Evolutionary conservation across 2,329 filamentous ascomycete genomes (phyloP).

Genomic region (Cladosporium sp.): DNA sequence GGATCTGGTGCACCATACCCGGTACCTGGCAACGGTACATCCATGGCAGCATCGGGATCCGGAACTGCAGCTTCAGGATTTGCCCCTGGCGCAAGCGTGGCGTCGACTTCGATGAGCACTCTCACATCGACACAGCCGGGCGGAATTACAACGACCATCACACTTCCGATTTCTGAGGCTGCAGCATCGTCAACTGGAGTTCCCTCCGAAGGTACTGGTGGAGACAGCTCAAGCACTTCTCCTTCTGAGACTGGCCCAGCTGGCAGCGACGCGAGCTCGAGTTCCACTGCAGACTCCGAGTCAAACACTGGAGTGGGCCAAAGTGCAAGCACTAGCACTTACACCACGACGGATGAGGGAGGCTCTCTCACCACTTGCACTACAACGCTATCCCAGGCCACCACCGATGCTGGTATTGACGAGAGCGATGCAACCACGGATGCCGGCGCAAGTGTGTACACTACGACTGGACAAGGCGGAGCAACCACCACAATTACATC

Average conservation of each 20-base stretch:
- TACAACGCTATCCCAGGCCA: background rate
- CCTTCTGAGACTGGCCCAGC: background rate
- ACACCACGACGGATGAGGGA: background rate
- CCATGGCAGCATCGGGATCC: constrained; percentile 2
- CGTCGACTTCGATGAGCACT: background rate
- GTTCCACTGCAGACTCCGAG: background rate
- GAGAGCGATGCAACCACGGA: background rate
- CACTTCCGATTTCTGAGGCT: background rate
- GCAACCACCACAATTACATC: background rate
- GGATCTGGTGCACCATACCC: constrained; percentile 2
- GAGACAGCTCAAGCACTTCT: background rate
- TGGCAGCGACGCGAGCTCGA: background rate
- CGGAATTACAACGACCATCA: background rate
- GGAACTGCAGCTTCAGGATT: background rate
- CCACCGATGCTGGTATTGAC: background rate
- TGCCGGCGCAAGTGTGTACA: background rate
- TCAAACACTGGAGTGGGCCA: background rate
- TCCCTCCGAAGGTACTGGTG: background rate
- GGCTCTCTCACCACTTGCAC: background rate
- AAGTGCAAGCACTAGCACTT: background rate
- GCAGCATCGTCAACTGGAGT: background rate
- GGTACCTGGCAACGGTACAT: background rate
- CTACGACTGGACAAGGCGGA: background rate
- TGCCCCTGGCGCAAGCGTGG: background rate
- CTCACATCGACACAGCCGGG: background rate